phyloP scores from a whole-genome alignment of 2,329 filamentous ascomycete species.

The Pseudophaeomoniella oleicola region DNA sequence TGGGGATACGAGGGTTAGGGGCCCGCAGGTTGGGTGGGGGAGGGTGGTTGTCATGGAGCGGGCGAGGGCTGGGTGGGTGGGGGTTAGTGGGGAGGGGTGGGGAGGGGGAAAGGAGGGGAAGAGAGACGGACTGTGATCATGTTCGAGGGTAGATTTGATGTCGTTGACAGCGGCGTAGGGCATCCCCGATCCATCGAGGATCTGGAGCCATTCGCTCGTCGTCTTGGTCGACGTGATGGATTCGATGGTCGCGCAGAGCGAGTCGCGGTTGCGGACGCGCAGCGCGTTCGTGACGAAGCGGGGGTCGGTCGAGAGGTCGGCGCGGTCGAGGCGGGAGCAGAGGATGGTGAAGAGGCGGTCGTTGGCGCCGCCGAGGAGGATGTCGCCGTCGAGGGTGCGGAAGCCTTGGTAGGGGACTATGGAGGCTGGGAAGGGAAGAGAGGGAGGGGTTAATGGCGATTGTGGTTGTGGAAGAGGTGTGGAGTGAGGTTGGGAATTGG shows the following conservation, averaged over 20 bases:
- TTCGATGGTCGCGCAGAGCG: conserved; percentile 69
- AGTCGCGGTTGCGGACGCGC: conserved; percentile 52
- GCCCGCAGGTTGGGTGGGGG: conserved; percentile 68
- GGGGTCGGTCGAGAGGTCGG: conserved; percentile 42
- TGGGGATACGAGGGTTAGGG: conserved; percentile 81
- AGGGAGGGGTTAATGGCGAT: conserved; percentile 91
- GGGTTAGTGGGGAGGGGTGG: neutral
- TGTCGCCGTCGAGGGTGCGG: conserved; percentile 47
- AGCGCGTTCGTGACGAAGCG: conserved; percentile 45
- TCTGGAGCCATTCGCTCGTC: conserved; percentile 72
- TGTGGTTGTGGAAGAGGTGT: conserved; percentile 49
- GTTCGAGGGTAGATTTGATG: conserved; percentile 67
- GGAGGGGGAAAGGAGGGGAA: neutral
- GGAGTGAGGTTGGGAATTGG: conserved; percentile 33
- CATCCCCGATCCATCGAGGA: conserved; percentile 83
- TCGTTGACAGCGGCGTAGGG: conserved; percentile 94
- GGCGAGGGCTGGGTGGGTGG: conserved; percentile 29
- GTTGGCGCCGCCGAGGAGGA: conserved; percentile 50
- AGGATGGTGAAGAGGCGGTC: conserved; percentile 47
- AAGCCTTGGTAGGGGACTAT: conserved; percentile 92
- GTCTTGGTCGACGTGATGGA: conserved; percentile 58
- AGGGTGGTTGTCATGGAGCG: conserved; percentile 82
- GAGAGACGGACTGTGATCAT: conserved; percentile 50
- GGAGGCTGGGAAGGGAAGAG: conserved; percentile 59
- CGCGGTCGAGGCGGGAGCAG: conserved; percentile 40